Percentiles rank a stretch among this genome's conserved stretches.
These are phyloP conservation scores for Chaetomium olivaceum DNA, from an alignment of 2,329 filamentous ascomycete species.

Conservation along the genomic window DNA sequence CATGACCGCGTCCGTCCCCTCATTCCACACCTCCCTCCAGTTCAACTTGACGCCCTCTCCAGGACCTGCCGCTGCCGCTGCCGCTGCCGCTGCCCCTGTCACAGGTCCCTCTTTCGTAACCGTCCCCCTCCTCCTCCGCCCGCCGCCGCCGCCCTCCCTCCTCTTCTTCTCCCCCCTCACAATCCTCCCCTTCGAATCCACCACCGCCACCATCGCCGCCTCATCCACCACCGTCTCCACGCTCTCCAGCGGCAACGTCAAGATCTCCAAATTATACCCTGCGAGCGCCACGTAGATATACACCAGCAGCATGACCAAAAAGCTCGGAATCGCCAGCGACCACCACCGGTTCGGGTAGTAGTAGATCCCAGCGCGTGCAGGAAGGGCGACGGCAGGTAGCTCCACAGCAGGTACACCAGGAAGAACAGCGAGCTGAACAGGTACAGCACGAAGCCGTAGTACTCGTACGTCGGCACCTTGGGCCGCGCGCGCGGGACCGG, in stretches of 20 bases:
- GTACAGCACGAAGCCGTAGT: conserved; percentile 98
- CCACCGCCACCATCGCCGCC: conserved; percentile 78
- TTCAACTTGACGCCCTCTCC: conserved; percentile 44
- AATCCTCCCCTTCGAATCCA: conserved; percentile 68
- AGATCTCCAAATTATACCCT: conserved; percentile 82
- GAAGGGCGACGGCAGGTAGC: conserved; percentile 87
- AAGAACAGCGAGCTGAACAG: conserved; percentile 83
- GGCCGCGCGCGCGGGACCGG: conserved; percentile 82
- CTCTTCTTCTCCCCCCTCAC: conserved; percentile 41
- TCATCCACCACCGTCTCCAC: conserved; percentile 92
- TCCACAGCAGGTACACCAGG: conserved; percentile 73
- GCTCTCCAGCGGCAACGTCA: conserved; percentile 77
- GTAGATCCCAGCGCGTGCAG: conserved; percentile 87
- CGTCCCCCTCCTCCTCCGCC: conserved; percentile 27
- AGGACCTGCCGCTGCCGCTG: too few species aligned
- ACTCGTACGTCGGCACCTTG: conserved; percentile 98
- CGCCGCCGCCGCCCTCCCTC: conserved; percentile 41
- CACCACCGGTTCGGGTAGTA: conserved; percentile 99
- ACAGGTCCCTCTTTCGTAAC: conserved; percentile 30
- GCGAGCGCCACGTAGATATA: conserved; percentile 95
- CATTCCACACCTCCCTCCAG: conserved; percentile 85
- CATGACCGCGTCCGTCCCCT: conserved; percentile 95
- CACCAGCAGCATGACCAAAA: conserved; percentile 81
- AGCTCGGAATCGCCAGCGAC: conserved; percentile 88
- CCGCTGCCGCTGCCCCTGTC: neutral